Evolutionary conservation across 1,284 basidiomycete species (phyloP), one percentile per base, ranked within the genome.

Genomic region (Ganoderma sinense): DNA sequence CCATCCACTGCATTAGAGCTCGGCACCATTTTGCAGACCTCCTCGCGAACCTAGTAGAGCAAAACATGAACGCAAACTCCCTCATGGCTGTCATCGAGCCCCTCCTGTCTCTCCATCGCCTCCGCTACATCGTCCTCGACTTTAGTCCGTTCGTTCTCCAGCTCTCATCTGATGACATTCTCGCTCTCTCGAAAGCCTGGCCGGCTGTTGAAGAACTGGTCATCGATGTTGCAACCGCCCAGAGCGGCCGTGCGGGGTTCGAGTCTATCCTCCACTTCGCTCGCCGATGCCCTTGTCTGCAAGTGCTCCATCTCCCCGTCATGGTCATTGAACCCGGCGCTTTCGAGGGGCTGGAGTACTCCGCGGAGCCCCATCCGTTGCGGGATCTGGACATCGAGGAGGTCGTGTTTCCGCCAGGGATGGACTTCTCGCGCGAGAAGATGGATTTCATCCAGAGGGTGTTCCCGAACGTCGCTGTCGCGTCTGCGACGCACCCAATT

Each of bases 251-350:
- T 48, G 66, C 66, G 26, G 59, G 61, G 20, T 39, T 67, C n/a
- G 61, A 62, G 53, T 62, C 53, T 40, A 14, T 63, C 40, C 60
- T 36, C 36, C 66, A 67, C 53, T 63, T 67, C 23, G 66, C 66
- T 5, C 53, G 23, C 39, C 16, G 33, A 13, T 67, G 66, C 29
- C 53, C 61, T 2, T 61, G 40, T 14, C 43, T 67, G 6, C 61
- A 29, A 8, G 33, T 23, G 8, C 33, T 67, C n/a, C 61, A 26
- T 31, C 61, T 67, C 5, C 66, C 66, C 8, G 61, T 18, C n/a
- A 67, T 67, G 66, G 59, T 61, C 31, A 43, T 66, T 20, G 29
- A 18, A 13, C 33, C 16, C 36, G 51, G 45, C 23, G 13, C 48
- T 7, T 23, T 58, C 29, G 40, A 33, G 13, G 61, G 20, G 13